Percentiles rank a stretch among this genome's conserved stretches.
Evolutionary conservation across 768 basidiomycete genomes (phyloP).

Genomic region (Roridomyces roridus): DNA sequence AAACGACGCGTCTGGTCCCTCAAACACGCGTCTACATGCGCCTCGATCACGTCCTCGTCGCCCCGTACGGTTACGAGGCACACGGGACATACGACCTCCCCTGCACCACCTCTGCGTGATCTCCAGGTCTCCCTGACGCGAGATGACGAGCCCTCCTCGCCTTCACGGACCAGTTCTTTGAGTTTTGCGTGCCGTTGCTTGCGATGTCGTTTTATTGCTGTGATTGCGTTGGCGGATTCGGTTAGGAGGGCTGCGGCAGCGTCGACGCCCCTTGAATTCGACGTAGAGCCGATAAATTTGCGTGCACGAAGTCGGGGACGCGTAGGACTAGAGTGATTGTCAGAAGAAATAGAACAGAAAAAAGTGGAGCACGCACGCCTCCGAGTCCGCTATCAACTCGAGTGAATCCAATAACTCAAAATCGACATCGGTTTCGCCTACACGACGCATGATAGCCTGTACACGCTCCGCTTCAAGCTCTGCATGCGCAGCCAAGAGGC

Average conservation of each 20-base stretch:
- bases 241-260: conserved; percentile 34
- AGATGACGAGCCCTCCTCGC: conserved; percentile 48
- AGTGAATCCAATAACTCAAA: conserved; percentile 51
- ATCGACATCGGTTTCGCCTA: conserved; percentile 66
- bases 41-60: conserved; percentile 75
- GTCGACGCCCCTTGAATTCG: not conserved
- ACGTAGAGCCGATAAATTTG: conserved; percentile 38
- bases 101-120: conserved; percentile 35
- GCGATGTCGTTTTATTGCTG: conserved; percentile 69
- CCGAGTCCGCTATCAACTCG: conserved; percentile 28
- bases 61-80: conserved; percentile 64
- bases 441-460: conserved; percentile 65
- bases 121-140: conserved; percentile 36
- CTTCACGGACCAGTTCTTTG: conserved; percentile 70
- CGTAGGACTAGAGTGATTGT: conserved; percentile 34
- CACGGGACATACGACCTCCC: conserved; percentile 70
- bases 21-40: conserved; percentile 84
- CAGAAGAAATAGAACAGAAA: conserved; percentile 1
- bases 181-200: conserved; percentile 72
- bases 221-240: conserved; percentile 59
- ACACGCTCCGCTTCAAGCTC: conserved; percentile 73
- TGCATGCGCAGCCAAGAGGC: conserved; percentile 69
- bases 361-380: conserved; percentile 57
- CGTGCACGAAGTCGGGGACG: conserved; percentile 48
- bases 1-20: conserved; percentile 56